phyloP scores from a whole-genome alignment of 305 asterid genomes.

The Fraxinus floribunda region DNA sequence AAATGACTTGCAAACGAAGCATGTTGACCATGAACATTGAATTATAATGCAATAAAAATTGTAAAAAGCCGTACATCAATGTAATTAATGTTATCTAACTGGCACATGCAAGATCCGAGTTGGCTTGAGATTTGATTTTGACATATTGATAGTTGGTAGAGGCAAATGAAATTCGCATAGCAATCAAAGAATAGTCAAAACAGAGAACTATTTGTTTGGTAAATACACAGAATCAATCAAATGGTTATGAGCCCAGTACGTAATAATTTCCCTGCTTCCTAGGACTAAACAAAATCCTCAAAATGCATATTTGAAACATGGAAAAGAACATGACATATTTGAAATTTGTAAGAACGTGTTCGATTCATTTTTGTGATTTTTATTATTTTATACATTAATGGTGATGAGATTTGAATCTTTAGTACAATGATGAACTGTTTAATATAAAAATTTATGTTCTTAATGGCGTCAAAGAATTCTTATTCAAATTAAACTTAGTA shows the following conservation, averaged over 20 bases:
- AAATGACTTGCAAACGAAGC: not conserved
- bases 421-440: too few relatives aligned
- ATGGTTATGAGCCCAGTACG: too few relatives aligned
- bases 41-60: not conserved
- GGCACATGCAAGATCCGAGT: constrained; percentile 13
- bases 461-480: not conserved
- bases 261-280: too few relatives aligned
- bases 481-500: not conserved
- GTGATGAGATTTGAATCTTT: not conserved
- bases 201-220: too few relatives aligned
- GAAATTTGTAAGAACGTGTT: not conserved
- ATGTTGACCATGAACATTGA: not conserved
- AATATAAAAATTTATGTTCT: not conserved
- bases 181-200: not conserved
- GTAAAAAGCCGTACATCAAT: not conserved
- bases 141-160: constrained; percentile 1
- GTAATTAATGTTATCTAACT: constrained; percentile 15
- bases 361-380: too few relatives aligned
- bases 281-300: too few relatives aligned
- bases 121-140: constrained; percentile 8
- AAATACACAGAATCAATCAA: too few relatives aligned
- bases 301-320: not conserved
- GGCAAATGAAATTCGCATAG: constrained; percentile 10
- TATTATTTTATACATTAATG: too few relatives aligned
- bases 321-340: too few relatives aligned